Conservation (phyloP, 176 grass and related monocot species). For the Hordeum marinum region DNA sequence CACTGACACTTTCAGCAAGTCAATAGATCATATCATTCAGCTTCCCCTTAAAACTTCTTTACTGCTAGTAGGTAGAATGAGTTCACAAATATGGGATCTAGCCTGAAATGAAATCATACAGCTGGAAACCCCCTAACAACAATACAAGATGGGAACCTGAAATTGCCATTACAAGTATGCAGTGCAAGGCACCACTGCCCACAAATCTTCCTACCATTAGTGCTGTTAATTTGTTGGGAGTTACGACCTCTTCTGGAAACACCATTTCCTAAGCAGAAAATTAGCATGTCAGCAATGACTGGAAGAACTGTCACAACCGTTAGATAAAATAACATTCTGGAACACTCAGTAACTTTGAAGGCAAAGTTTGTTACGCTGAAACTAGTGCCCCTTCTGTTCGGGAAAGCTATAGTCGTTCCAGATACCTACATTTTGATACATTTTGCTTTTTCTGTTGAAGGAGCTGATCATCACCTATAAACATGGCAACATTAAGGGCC, state of each 20-base stretch:
- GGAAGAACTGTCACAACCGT: not conserved
- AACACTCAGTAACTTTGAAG: not conserved
- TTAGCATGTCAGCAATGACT: not conserved
- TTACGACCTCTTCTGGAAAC: not conserved
- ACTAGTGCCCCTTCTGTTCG: not conserved
- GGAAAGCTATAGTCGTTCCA: not conserved
- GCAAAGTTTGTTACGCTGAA: not conserved
- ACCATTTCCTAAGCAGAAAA: slow-evolving; percentile 13
- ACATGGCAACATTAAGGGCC: not conserved
- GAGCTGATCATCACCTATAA: not conserved
- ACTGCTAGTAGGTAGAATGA: not conserved
- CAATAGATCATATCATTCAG: not conserved
- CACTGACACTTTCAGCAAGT: not conserved
- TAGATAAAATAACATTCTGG: not conserved
- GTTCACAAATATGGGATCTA: slow-evolving; percentile 6
- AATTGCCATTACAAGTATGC: not conserved
- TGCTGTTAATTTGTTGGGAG: not conserved
- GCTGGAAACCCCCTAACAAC: not conserved
- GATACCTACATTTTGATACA: not conserved
- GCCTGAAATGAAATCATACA: not conserved
- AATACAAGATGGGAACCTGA: not conserved
- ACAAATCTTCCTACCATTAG: not conserved
- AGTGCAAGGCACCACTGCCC: not conserved
- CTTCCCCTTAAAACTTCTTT: not conserved
- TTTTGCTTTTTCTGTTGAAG: not conserved